Base-by-base conservation (phyloP, 2,329 filamentous ascomycete species). In the Trichophyton schoenleinii region DNA sequence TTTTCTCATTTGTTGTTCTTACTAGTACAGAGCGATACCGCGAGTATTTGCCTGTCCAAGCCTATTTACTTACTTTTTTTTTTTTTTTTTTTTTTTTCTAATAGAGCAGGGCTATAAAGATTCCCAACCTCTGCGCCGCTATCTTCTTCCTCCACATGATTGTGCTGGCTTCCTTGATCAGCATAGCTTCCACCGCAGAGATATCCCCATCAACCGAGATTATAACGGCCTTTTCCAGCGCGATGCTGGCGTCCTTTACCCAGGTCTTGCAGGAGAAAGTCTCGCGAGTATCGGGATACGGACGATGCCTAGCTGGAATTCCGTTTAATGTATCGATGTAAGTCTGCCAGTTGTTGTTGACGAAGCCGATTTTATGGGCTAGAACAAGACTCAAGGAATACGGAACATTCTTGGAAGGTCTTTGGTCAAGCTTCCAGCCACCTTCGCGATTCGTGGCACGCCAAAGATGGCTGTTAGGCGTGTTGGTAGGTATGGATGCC, bases 371-470 rank as follows among this genome's bases (percentile, higher is more conserved):
- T 18, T 57, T 64, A 41, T 13, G 22, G 3, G 63, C 58, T 15
- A 62, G 34, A 3, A 62, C 48, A 2, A 62, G 28, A 20, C 59
- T 62, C 58, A 64, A 28, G 2, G 60, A 60, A 20, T 49, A 64
- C 2, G 62, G 62, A 8, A 62, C 46, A 7, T 58, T 55, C 3
- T 20, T 25, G 8, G 28, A 53, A 22, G 20, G 20, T n/a, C 58
- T 60, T n/a, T 58, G 48, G 8, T 62, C 61, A 15, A 46, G 53
- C 53, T 60, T 62, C 61, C 61, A 62, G 34, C 61, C 63, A 2
- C 63, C 63, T 28, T 62, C 58, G 34, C 53, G 58, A 49, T 62
- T 61, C 1, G 59, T 64, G 20, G 61, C 61, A 38, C 62, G 61
- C 58, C 59, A 64, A 28, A 55, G 25, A 5, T 46, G 38, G 1